Percentiles rank a stretch among this genome's conserved stretches.
Evolutionary conservation across 1,284 basidiomycete species (phyloP).

Genomic region (Cystobasidiaceae sp.): DNA sequence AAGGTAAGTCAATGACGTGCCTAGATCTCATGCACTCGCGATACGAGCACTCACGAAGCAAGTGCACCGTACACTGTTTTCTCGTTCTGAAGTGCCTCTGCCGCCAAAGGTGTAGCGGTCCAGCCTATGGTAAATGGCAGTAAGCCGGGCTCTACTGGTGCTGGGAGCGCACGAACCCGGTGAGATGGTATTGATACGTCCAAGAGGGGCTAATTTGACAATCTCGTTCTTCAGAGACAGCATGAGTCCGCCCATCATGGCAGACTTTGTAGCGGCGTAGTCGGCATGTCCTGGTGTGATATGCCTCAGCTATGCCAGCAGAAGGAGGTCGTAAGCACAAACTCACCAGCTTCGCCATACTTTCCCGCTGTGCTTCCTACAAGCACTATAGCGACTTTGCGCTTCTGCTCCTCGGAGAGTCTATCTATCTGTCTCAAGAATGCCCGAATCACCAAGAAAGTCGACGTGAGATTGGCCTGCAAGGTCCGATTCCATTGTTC

Average conservation of each 20-base stretch:
- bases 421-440: slow-evolving; percentile 55
- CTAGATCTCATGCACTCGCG: background rate
- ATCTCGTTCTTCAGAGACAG: slow-evolving; percentile 71
- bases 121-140: slow-evolving; percentile 51
- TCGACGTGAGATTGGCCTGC: slow-evolving; percentile 54
- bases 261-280: slow-evolving; percentile 48
- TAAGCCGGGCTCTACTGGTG: background rate
- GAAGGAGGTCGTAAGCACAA: slow-evolving; percentile 57
- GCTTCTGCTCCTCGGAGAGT: slow-evolving; percentile 50
- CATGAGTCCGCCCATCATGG: slow-evolving; percentile 67
- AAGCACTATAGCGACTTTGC: slow-evolving; percentile 58
- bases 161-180: slow-evolving; percentile 50
- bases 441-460: slow-evolving; percentile 62
- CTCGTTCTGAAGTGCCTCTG: slow-evolving; percentile 50
- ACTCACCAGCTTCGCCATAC: slow-evolving; percentile 62
- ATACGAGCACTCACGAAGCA: slow-evolving; percentile 55
- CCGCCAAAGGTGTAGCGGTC: slow-evolving; percentile 61
- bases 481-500: slow-evolving; percentile 62
- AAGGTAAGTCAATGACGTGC: background rate
- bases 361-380: slow-evolving; percentile 68
- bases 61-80: slow-evolving; percentile 55
- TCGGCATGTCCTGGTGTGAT: slow-evolving; percentile 29
- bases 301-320: background rate
- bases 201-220: slow-evolving; percentile 64
- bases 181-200: slow-evolving; percentile 64